Conservation (phyloP, 73 alveolate genomes). For the Stentor coeruleus region DNA sequence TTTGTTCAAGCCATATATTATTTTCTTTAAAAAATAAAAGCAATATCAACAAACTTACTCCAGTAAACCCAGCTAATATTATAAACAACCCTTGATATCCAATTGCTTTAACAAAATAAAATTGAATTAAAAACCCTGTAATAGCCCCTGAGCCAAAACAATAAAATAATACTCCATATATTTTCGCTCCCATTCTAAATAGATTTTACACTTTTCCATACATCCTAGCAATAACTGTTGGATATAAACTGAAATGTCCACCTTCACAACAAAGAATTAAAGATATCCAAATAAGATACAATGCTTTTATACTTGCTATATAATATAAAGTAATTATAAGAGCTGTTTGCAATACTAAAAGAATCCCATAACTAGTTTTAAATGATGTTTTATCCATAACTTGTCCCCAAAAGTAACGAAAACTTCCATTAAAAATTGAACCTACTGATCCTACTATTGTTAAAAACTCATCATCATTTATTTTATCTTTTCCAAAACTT, state of each 20-base stretch:
- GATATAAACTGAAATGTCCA: constrained; percentile 54
- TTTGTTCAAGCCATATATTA: not conserved
- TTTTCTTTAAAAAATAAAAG: not conserved
- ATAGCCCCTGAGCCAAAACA: constrained; percentile 32
- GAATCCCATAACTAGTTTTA: constrained; percentile 26
- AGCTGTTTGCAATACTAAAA: not conserved
- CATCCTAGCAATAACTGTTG: constrained; percentile 38
- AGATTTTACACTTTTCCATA: constrained; percentile 35
- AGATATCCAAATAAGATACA: constrained; percentile 19
- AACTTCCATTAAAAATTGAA: constrained; percentile 38
- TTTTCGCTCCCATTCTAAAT: constrained; percentile 36
- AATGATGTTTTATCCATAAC: constrained; percentile 36
- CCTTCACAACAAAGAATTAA: constrained; percentile 32
- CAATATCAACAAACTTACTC: not conserved
- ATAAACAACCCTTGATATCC: constrained; percentile 27
- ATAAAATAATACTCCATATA: constrained; percentile 35
- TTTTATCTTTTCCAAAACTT: constrained; percentile 29
- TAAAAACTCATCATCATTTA: constrained; percentile 39
- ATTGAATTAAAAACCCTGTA: constrained; percentile 7
- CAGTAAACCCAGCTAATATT: not conserved
- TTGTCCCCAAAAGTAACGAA: constrained; percentile 50
- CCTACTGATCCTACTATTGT: constrained; percentile 61
- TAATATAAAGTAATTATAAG: constrained; percentile 27
- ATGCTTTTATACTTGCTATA: constrained; percentile 15
- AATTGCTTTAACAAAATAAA: not conserved